Conservation (phyloP, 352 stramenopile species). For the Phytophthora syringae region DNA sequence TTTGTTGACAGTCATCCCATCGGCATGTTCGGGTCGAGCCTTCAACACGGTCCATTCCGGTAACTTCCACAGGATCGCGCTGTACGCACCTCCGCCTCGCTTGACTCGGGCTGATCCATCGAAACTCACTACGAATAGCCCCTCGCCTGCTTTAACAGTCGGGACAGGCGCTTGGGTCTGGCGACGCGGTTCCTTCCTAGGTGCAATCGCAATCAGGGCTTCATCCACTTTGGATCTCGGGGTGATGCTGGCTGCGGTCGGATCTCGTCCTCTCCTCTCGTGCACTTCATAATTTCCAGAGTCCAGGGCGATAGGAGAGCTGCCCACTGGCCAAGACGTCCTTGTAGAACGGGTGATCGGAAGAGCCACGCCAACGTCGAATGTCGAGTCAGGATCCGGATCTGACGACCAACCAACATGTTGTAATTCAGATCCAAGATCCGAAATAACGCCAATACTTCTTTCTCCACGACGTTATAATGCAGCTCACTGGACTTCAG, state of each 20-base stretch:
- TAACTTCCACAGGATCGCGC: background rate
- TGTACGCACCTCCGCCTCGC: background rate
- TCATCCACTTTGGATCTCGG: background rate
- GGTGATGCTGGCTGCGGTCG: conserved; percentile 4
- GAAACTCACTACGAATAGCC: too few species aligned
- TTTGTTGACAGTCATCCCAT: too few species aligned
- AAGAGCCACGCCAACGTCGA: conserved; percentile 16
- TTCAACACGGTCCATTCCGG: background rate
- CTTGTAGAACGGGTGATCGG: conserved; percentile 1
- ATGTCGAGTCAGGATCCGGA: conserved; percentile 8
- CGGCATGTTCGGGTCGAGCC: background rate
- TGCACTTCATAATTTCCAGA: conserved; percentile 5
- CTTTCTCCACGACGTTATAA: conserved; percentile 14
- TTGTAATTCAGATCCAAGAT: conserved; percentile 10
- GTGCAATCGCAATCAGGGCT: background rate
- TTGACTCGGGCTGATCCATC: too few species aligned
- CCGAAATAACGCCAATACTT: conserved; percentile 1
- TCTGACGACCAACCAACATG: conserved; percentile 3
- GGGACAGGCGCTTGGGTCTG: too few species aligned
- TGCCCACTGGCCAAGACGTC: conserved; percentile 1
- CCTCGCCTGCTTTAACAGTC: too few species aligned
- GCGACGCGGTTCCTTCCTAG: too few species aligned
- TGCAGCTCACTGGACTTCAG: conserved; percentile 23
- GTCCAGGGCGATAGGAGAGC: background rate
- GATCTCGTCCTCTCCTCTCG: conserved; percentile 5